Conservation (phyloP, 805 yeast species). For the Wickerhamiella dianesei region DNA sequence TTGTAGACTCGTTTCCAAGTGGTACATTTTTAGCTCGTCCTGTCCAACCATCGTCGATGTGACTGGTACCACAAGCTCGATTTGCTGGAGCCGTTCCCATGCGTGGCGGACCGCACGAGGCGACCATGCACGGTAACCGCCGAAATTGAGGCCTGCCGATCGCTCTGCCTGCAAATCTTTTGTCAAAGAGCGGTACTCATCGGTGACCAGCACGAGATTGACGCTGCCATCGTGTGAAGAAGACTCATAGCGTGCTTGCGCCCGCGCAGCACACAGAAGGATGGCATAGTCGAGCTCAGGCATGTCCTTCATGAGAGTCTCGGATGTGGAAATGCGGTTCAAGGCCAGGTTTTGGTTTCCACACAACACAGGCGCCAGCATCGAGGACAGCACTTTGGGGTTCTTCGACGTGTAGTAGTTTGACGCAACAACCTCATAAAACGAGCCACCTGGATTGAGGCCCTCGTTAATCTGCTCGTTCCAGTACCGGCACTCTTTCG, state of each 20-base stretch:
- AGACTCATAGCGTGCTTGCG: conserved; percentile 39
- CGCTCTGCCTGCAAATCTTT: conserved; percentile 31
- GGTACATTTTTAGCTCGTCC: conserved; percentile 25
- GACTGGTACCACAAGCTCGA: conserved; percentile 35
- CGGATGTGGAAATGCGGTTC: conserved; percentile 29
- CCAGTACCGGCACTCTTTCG: conserved; percentile 14
- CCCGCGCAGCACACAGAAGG: conserved; percentile 63
- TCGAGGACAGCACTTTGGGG: conserved; percentile 29
- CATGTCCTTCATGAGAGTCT: conserved; percentile 24
- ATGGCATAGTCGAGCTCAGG: conserved; percentile 63
- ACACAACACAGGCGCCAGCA: conserved; percentile 19
- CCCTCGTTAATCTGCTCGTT: conserved; percentile 12
- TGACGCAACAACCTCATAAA: conserved; percentile 14
- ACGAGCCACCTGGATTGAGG: conserved; percentile 1
- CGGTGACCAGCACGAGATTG: conserved; percentile 63
- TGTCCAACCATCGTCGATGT: conserved; percentile 32
- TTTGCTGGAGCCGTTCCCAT: conserved; percentile 58
- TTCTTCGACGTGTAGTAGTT: conserved; percentile 49
- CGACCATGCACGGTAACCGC: conserved; percentile 44
- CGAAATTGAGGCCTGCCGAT: conserved; percentile 29
- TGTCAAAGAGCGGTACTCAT: conserved; percentile 54
- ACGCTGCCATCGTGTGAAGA: conserved; percentile 25
- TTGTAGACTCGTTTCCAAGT: conserved; percentile 25
- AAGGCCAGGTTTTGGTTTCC: conserved; percentile 10
- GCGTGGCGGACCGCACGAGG: conserved; percentile 46